Evolutionary conservation across 371 early-diverging fungal species (phyloP), one percentile per base, ranked within the genome.

Genomic region (Lichtheimia hyalospora): DNA sequence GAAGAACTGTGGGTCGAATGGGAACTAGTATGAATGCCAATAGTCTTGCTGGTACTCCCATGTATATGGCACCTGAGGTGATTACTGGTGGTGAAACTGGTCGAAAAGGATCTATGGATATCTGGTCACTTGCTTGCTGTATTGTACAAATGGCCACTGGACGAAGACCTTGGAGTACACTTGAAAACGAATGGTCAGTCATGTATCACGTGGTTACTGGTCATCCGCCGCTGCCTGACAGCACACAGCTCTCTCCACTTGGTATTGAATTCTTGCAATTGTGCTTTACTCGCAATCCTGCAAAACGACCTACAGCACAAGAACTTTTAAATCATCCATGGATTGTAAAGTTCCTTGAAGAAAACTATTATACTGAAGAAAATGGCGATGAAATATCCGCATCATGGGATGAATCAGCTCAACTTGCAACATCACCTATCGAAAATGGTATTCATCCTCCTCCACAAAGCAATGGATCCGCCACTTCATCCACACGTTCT

Each of bases 51-150:
- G 98, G 99, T 14, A 99, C 99, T 8, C 97, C 99, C 1, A 94
- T 94, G 88, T 98, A 97, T 68, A 96, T 98, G 93, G 84, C 96
- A 0, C 98, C 98, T 4, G 97, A 96, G 71, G 91, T 95, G 13
- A 92, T 96, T 57, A 86, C 87, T 18, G 92, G 88, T 13, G 84
- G 86, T 16, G 85, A 85, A 27, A 79, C 81, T 53, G 89, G 89
- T 12, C 73, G 85, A 16, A 86, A 83, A 54, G 94, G 94, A 10
- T 86, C 92, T 10, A 90, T 91, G 84, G 99, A 98, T 68, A 93
- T 95, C 43, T 98, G 97, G 96, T 88, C 94, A 5, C 69, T 96
- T 23, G 99, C 96, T 20, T 94, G 97, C 66, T 92, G 95, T 63
- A 83, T 99, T 39, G 88, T 94, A 28, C 97, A 97, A 71, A 96